Evolutionary conservation across 306 rosid species (phyloP), one percentile per base, ranked within the genome.

Genomic region (Rosa lucieae): DNA sequence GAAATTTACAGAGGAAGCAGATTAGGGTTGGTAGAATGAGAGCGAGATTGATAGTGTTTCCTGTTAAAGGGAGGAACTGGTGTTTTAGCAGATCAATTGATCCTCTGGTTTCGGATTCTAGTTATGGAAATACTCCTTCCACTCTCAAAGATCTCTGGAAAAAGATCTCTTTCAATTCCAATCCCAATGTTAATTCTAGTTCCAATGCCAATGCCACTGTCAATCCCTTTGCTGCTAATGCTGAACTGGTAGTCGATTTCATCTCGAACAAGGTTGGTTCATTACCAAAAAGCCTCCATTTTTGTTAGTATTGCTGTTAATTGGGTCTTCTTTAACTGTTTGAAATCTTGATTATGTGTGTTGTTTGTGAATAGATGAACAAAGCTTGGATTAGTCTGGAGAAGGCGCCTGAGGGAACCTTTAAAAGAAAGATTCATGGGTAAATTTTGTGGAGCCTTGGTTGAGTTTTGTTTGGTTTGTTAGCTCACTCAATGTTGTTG

Each of bases 41-140:
- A 90, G 97, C 99, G 44, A 94, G 88, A 86, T 83, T 94, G 87
- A 79, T 92, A 8, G 99, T 92, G 35, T 92, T 94, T 87, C 97
- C 97, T 5, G 83, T 92, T n/a, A 83, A 83, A 74, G 97, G 97
- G 21, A 89, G 89, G 73, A 92, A 88, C 62, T 94, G 99, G 97
- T 94, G 97, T 75, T 94, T 92, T 70, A 61, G 82, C 86, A 85
- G 97, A 88, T 76, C 97, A 68, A 63, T 86, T 66, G 91, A 89
- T 14, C 86, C 75, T 12, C 20, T 84, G 13, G 68, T 79, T 78
- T 77, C 88, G 26, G 77, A 88, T 59, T 67, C 82, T 3, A 29
- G 87, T 58, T 76, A 83, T 3, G 62, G 89, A 53, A 90, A 84
- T 13, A 61, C 88, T 80, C 93, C 93, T 70, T 82, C 91, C 5